Evolutionary conservation across 306 rosid genomes (phyloP), one percentile per base, ranked within the genome.

Genomic region (Sesbania bispinosa): DNA sequence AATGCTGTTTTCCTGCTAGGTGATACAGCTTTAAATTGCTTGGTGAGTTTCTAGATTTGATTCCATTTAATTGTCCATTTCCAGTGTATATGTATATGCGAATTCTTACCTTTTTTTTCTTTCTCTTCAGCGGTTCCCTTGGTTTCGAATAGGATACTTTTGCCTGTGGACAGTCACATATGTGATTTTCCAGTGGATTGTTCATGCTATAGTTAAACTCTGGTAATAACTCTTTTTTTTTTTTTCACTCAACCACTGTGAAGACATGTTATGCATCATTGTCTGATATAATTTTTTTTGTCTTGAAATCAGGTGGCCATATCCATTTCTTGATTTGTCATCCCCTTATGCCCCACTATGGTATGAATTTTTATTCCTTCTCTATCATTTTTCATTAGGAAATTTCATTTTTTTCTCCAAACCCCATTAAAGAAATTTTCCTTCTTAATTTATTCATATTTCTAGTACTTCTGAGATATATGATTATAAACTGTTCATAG

Each of bases 71-170:
- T n/a, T n/a, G n/a, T n/a, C n/a, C n/a, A n/a, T n/a, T n/a, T n/a
- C n/a, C n/a, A n/a, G n/a, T n/a, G n/a, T n/a, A n/a, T n/a, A n/a
- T n/a, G n/a, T n/a, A 38, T 26, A 29, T 74, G 33, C 11, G 6
- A 73, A n/a, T 53, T 76, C 82, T 77, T 14, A 69, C 42, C 35
- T 13, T 48, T 59, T 0, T 73, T 51, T 3, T 13, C 75, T 1
- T 13, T 9, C 33, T 67, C 79, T 86, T 35, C 92, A 95, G 99
- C 58, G 85, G 18, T 95, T 95, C 65, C 96, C 95, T 15, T 95
- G 96, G 99, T 95, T 95, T 81, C 90, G 99, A 60, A 85, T 91
- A 5, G 99, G 99, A 46, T 95, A 91, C 76, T 91, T 95, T 86
- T 89, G 83, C 84, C 23, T 95, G 32, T 95, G 99, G 99, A 95